A percentile compares a stretch with the other conserved stretches of the same genome.
These are phyloP conservation scores for Hamamelis virginiana DNA, from an alignment of 164 flowering plant species.

Conservation along the genomic window DNA sequence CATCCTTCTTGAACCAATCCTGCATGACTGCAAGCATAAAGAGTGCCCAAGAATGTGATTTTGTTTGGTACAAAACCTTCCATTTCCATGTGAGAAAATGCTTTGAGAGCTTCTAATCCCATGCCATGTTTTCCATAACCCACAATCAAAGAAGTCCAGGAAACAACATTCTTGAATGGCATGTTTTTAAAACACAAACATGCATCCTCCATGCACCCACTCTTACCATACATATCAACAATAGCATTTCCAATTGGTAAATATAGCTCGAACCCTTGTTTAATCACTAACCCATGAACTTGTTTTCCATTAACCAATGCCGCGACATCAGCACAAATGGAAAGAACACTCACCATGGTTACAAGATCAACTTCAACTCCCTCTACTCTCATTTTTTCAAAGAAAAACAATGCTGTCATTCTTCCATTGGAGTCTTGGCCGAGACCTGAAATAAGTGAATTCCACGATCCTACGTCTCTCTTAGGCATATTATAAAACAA, in stretches of 20 bases:
- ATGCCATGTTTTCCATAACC: slow-evolving; percentile 44
- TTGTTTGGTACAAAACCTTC: slow-evolving; percentile 37
- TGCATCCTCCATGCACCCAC: slow-evolving; percentile 40
- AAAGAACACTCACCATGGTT: slow-evolving; percentile 36
- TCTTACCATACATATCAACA: slow-evolving; percentile 46
- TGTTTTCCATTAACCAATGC: slow-evolving; percentile 28
- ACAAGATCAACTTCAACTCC: slow-evolving; percentile 24
- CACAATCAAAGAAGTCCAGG: slow-evolving; percentile 47
- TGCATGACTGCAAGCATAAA: slow-evolving; percentile 49
- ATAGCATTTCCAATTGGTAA: slow-evolving; percentile 38
- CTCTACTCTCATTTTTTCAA: slow-evolving; percentile 30
- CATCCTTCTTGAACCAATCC: slow-evolving; percentile 40
- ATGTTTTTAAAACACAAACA: slow-evolving; percentile 29
- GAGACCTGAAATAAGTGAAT: slow-evolving; percentile 40
- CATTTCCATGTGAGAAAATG: slow-evolving; percentile 36
- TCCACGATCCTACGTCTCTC: slow-evolving; percentile 45
- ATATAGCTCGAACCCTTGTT: slow-evolving; percentile 30
- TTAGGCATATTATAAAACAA: slow-evolving; percentile 30
- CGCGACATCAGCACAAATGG: slow-evolving; percentile 37
- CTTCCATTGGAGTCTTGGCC: slow-evolving; percentile 20
- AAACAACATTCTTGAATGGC: slow-evolving; percentile 32
- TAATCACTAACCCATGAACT: slow-evolving; percentile 34
- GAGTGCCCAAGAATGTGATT: slow-evolving; percentile 38
- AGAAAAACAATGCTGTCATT: slow-evolving; percentile 27
- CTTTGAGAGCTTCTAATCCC: slow-evolving; percentile 29